Evolutionary conservation across 257 asterid species (phyloP).

Genomic region (Solanum etuberosum): DNA sequence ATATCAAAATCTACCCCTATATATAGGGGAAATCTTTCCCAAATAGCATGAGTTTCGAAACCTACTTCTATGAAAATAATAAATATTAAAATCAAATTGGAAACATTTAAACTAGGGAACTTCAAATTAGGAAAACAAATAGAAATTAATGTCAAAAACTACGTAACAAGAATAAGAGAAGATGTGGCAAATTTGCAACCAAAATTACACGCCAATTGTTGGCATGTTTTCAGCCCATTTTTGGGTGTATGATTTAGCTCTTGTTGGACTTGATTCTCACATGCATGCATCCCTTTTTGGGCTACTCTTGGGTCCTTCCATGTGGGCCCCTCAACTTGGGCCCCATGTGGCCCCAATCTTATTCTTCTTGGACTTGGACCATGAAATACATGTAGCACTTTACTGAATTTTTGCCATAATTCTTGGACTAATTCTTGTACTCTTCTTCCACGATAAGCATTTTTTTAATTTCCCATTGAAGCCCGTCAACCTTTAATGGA

Average conservation of each 20-base stretch:
- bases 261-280: not conserved
- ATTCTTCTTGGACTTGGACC: not conserved
- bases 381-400: not conserved
- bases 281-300: not conserved
- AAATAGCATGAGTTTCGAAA: not conserved
- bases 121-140: not conserved
- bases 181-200: not conserved
- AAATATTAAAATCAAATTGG: not conserved
- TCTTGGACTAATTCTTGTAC: not conserved
- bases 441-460: not conserved
- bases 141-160: not conserved
- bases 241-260: not conserved
- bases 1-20: not conserved
- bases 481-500: not conserved
- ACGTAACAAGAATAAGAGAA: not conserved
- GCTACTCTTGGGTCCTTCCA: not conserved
- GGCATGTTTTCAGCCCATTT: not conserved
- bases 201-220: not conserved
- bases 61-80: not conserved
- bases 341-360: not conserved
- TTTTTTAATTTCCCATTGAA: not conserved
- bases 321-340: not conserved
- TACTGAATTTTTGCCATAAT: not conserved
- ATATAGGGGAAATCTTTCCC: not conserved
- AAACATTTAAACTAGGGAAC: not conserved